Evolutionary conservation across 305 asterid genomes (phyloP).

Genomic region (Fraxinus xanthoxyloides): DNA sequence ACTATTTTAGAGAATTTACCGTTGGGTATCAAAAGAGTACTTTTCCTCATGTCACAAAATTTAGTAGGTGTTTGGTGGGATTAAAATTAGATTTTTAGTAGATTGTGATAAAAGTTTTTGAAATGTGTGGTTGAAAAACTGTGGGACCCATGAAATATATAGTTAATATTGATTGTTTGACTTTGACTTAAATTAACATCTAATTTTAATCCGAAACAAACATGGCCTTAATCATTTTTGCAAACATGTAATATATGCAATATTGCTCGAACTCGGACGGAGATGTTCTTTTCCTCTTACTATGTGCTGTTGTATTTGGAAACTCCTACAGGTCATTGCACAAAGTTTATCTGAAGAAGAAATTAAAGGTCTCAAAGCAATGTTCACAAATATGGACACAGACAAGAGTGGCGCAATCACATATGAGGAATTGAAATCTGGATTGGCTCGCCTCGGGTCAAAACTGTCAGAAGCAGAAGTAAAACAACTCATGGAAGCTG

Average conservation of each 20-base stretch:
- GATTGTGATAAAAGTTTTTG: too few relatives aligned
- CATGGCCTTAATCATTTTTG: neutral
- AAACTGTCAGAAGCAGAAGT: conserved; percentile 68
- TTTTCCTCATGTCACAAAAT: neutral
- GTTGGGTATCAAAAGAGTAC: neutral
- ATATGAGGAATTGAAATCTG: conserved; percentile 62
- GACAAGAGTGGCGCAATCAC: conserved; percentile 72
- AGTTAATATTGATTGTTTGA: too few relatives aligned
- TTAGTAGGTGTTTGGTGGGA: too few relatives aligned
- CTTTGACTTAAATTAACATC: too few relatives aligned
- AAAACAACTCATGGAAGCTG: conserved; percentile 83
- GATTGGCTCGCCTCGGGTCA: conserved; percentile 68
- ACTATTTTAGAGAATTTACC: neutral
- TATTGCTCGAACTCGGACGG: neutral
- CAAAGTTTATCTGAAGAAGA: conserved; percentile 68
- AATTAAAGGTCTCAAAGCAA: conserved; percentile 68
- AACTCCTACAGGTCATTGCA: conserved; percentile 54
- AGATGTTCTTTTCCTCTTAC: neutral
- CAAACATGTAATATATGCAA: neutral
- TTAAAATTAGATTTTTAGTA: too few relatives aligned
- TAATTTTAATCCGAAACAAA: too few relatives aligned
- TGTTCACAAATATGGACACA: conserved; percentile 65
- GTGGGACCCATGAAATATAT: too few relatives aligned
- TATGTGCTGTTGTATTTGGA: conserved; percentile 16
- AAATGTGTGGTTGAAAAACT: too few relatives aligned